phyloP scores from a whole-genome alignment of 495 filamentous ascomycete species.

The Rusavskia elegans region DNA sequence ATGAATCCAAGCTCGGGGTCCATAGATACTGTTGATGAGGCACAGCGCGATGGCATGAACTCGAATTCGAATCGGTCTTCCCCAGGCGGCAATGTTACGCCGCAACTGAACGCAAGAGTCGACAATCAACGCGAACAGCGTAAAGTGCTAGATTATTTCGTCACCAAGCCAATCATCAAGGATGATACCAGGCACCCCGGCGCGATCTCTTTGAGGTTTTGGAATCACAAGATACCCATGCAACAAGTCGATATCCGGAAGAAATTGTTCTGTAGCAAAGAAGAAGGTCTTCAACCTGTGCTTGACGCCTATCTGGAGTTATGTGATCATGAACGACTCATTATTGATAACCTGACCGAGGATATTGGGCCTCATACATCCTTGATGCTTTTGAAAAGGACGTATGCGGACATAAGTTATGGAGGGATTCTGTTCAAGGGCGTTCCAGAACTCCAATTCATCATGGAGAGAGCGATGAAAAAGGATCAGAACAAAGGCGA shows the following conservation, averaged over 20 bases:
- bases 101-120: background rate
- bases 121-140: background rate
- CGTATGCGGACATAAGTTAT: background rate
- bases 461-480: background rate
- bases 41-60: background rate
- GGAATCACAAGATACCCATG: background rate
- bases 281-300: background rate
- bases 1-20: no score
- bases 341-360: background rate
- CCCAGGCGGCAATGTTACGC: background rate
- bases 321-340: background rate
- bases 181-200: constrained; percentile 3
- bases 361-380: background rate
- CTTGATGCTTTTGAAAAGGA: constrained; percentile 2
- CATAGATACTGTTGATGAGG: no score
- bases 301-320: background rate
- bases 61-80: background rate
- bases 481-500: no score
- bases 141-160: background rate
- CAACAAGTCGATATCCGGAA: background rate
- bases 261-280: background rate
- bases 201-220: constrained; percentile 1
- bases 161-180: background rate
- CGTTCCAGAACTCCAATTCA: constrained; percentile 3
- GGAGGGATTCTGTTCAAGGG: constrained; percentile 2